Evolutionary conservation across 1,284 basidiomycete species (phyloP).

Genomic region (Melampsora larici-populina): DNA sequence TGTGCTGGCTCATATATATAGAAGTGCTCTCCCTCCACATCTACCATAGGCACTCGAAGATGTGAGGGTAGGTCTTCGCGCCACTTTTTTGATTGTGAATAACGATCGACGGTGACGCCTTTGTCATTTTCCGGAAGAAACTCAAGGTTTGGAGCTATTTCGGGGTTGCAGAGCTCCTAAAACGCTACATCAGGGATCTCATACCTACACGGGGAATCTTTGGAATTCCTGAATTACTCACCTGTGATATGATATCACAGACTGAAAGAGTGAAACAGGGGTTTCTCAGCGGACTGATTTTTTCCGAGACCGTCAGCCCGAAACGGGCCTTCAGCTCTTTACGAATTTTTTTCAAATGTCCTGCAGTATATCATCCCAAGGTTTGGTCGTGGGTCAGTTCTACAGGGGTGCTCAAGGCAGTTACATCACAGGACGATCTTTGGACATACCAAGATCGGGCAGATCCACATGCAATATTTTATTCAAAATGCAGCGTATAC

Average conservation of each 20-base stretch:
- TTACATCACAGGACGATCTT: no score
- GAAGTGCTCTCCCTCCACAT: not conserved
- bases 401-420: no score
- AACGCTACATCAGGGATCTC: not conserved
- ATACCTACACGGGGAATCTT: not conserved
- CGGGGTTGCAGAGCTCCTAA: not conserved
- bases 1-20: not conserved
- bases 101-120: not conserved
- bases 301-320: not conserved
- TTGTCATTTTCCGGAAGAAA: not conserved
- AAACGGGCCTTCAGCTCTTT: not conserved
- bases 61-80: not conserved
- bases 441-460: no score
- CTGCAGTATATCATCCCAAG: no score
- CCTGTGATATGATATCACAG: not conserved
- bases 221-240: not conserved
- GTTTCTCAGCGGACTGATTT: not conserved
- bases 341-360: not conserved
- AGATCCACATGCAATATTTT: no score
- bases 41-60: conserved; percentile 8
- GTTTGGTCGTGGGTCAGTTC: no score
- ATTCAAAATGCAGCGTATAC: no score
- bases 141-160: not conserved
- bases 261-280: not conserved
- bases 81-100: conserved; percentile 22